Evolutionary conservation across 192 early-diverging fungal species (phyloP), one percentile per base, ranked within the genome.

Genomic region (Cetraspora pellucida): DNA sequence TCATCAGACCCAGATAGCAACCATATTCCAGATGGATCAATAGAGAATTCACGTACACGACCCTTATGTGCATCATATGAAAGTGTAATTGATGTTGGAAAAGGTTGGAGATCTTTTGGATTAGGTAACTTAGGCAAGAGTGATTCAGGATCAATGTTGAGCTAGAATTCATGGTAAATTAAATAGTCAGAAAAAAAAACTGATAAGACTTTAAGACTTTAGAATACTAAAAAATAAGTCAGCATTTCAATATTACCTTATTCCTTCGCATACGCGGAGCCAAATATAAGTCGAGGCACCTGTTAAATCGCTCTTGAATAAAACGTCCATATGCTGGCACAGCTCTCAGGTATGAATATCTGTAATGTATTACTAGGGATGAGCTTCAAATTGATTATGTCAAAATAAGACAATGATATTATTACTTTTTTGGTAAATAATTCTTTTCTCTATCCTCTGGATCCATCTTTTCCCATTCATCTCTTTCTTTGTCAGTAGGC

Each of bases 251-350:
- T 23, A 59, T 74, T 83, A 91, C 84, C 75, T 90, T 92, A 79
- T 97, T 96, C 82, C 92, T 95, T 58, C 88, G 80, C 63, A 93
- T 86, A 78, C 98, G 94, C 31, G 98, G 98, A 31, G 95, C 95
- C 65, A 99, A 85, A 79, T 99, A 99, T 69, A 99, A 85, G 80
- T 99, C 98, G 77, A 99, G 87, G 81, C 96, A 98, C 75, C 98
- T 87, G 78, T 98, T 91, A 83, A 98, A 99, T 59, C 96, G 88
- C 81, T 99, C 97, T 79, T 98, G 91, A 55, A 98, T 90, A 72
- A 99, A 98, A 31, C 89, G 86, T 25, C 89, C 85, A 79, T 97
- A 98, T 7, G 89, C 95, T 28, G 96, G 95, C 43, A 98, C 95
- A 30, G 85, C 75, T 49, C 98, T 92, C 70, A 99, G 88, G 58